Evolutionary conservation across 495 filamentous ascomycete genomes (phyloP), one percentile per base, ranked within the genome.

Genomic region (Talaromyces adpressus): DNA sequence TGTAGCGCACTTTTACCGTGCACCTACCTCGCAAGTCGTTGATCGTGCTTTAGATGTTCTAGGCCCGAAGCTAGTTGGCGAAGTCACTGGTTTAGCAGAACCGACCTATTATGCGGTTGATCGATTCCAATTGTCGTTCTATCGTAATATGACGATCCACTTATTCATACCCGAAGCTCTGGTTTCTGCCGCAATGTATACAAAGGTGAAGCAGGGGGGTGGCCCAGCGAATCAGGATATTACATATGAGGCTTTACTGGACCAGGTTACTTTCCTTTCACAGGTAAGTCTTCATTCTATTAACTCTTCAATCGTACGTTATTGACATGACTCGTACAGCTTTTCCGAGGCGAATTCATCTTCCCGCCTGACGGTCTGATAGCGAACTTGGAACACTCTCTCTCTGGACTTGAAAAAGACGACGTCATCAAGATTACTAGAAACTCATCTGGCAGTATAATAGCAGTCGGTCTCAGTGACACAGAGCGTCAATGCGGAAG

Each of bases 131-230:
- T 84, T 98, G 8, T 94, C 90, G 0, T 98, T 98, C 75, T 98
- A 98, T 73, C 87, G 94, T 49, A 98, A 98, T 73, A 97, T 97
- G 93, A 95, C 92, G 1, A 98, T 98, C 59, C 94, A 98, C 70
- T 84, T 98, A 2, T 98, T 98, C 72, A 93, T 98, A 60, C 88
- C 89, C 1, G 91, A 97, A 65, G 89, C 93, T 0, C 79, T 98
- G 2, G 89, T 98, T 2, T 92, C 89, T 18, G 91, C 88, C 16
- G 89, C 89, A 29, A 88, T 98, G 80, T 97, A 98, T 72, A 92
- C 89, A 0, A 82, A 85, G 39, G 87, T 97, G 39, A 98, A 98
- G 73, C 85, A 86, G 67, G 93, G 94, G 20, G 93, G 93, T 18
- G 91, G 89, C 0, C 89, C 90, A 0, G 81, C 87, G 0, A 84